Base-by-base conservation (phyloP, 805 yeast genomes). In the Ogataea naganishii region DNA sequence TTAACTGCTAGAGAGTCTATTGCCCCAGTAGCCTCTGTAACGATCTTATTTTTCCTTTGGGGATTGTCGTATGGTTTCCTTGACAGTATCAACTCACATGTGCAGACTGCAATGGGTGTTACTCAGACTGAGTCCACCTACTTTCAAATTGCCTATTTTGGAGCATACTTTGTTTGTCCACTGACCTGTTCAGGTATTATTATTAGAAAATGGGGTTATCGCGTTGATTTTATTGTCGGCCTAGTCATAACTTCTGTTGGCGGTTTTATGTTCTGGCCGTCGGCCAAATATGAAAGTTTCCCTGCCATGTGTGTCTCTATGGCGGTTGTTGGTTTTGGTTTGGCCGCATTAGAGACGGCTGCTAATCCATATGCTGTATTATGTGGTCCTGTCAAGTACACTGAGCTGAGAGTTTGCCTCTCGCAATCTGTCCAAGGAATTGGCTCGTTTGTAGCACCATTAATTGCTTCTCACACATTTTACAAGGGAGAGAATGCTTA, bases 301-400 rank as follows among this genome's bases (percentile, higher is more conserved):
- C 33, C 33, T 13, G 39, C 36, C n/a, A 32, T 35, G 30, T 35
- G 39, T 30, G 32, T 32, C 18, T 34, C 34, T 5, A 29, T 35
- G 34, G 31, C 34, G 16, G 34, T 32, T 30, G 39, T 32, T 13
- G 39, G 39, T 26, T 20, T 30, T 30, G 39, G 39, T 14, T 35
- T 35, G 30, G 14, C 36, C 17, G 34, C 39, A 22, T 32, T 35
- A 12, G 39, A 35, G 30, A 26, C 27, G 8, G 34, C 33, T 32
- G 39, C 39, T 18, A 32, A 35, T 15, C 39, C 39, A 14, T 35
- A 26, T 27, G 27, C 27, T 10, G 30, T 26, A 16, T 24, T 35
- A 4, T 30, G 33, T 24, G 39, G 39, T 32, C 39, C 39, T 18
- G 23, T 32, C 14, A 27, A 32, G 22, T 29, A 35, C 18, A 26